Evolutionary conservation across 257 asterid genomes (phyloP).

Genomic region (Anisodus tanguticus): DNA sequence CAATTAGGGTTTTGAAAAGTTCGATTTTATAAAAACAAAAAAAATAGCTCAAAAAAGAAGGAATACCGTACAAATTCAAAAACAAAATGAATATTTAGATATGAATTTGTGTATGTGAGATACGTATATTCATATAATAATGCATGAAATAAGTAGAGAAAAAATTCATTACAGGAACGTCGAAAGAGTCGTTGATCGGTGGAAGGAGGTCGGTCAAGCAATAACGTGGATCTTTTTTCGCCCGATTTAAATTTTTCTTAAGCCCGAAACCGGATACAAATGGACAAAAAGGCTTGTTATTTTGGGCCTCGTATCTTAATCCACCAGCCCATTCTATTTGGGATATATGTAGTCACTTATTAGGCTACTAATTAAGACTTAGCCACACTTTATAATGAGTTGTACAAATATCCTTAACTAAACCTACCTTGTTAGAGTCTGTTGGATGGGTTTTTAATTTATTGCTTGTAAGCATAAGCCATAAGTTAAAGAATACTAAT

Average conservation of each 20-base stretch:
- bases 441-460: too few relatives aligned
- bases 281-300: background rate
- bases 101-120: slow-evolving; percentile 23
- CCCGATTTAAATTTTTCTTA: slow-evolving; percentile 25
- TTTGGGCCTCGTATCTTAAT: slow-evolving; percentile 16
- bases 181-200: slow-evolving; percentile 51
- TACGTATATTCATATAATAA: background rate
- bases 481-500: too few relatives aligned
- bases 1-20: slow-evolving; percentile 69
- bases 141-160: slow-evolving; percentile 28
- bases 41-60: background rate
- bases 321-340: background rate
- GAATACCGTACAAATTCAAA: slow-evolving; percentile 29
- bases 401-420: too few relatives aligned
- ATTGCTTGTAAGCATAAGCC: too few relatives aligned
- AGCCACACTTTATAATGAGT: too few relatives aligned
- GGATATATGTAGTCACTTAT: too few relatives aligned
- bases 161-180: slow-evolving; percentile 37
- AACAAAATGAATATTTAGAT: slow-evolving; percentile 34
- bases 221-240: slow-evolving; percentile 40
- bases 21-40: background rate
- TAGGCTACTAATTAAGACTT: too few relatives aligned
- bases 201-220: slow-evolving; percentile 57
- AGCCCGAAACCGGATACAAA: background rate
- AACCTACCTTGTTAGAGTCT: too few relatives aligned